Percentiles rank a stretch among this genome's conserved stretches.
These are phyloP conservation scores for Fusarium tjaetaba DNA, from an alignment of 2,329 filamentous ascomycete genomes.

Conservation along the genomic window DNA sequence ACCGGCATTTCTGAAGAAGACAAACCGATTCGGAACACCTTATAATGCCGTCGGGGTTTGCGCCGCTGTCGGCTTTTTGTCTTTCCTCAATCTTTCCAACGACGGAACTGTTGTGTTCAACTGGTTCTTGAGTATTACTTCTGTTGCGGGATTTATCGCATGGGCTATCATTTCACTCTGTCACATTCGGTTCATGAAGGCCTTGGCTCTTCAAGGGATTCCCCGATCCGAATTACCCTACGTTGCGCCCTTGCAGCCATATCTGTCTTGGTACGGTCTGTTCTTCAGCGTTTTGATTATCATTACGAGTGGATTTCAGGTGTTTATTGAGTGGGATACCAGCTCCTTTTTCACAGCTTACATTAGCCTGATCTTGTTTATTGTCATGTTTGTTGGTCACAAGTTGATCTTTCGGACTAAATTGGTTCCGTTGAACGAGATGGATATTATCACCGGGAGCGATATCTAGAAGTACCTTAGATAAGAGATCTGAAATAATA, in stretches of 20 bases:
- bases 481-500: background rate
- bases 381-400: constrained; percentile 29
- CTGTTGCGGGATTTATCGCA: constrained; percentile 67
- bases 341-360: constrained; percentile 32
- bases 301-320: constrained; percentile 31
- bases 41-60: constrained; percentile 63
- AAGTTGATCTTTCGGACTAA: constrained; percentile 32
- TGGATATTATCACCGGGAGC: constrained; percentile 10
- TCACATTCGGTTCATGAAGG: constrained; percentile 68
- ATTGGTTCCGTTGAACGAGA: constrained; percentile 3
- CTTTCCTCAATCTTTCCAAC: constrained; percentile 74
- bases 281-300: constrained; percentile 29
- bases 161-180: constrained; percentile 69
- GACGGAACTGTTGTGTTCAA: constrained; percentile 72
- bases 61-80: constrained; percentile 69
- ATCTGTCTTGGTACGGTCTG: constrained; percentile 54
- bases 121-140: constrained; percentile 78
- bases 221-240: constrained; percentile 56
- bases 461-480: background rate
- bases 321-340: constrained; percentile 32
- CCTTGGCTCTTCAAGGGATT: constrained; percentile 62
- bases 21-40: constrained; percentile 70
- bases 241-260: constrained; percentile 65
- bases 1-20: constrained; percentile 67
- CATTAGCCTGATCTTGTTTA: constrained; percentile 33